Conservation (phyloP, 75 land plant species). For the Larix kaempferi region DNA sequence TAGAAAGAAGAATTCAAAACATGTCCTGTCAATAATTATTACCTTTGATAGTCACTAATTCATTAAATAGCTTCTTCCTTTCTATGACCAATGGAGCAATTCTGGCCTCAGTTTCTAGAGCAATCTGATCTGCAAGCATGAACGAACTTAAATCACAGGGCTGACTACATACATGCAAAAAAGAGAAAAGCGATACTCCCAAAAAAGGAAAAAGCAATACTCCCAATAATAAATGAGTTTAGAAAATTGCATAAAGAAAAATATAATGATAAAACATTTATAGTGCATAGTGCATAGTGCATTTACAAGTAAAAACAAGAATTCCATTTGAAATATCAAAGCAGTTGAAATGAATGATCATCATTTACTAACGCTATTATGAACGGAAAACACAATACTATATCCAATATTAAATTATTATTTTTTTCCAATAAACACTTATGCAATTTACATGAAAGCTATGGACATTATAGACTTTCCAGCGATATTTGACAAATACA, state of each 20-base stretch:
- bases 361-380: too few species aligned
- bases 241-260: neutral
- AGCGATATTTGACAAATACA: too few species aligned
- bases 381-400: too few species aligned
- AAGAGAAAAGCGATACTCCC: neutral
- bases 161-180: neutral
- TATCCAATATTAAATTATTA: too few species aligned
- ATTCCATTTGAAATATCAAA: neutral
- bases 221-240: neutral
- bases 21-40: neutral
- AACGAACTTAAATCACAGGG: neutral
- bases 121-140: conserved; percentile 68
- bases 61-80: conserved; percentile 90
- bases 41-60: conserved; percentile 87
- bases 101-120: conserved; percentile 75
- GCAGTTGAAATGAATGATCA: too few species aligned
- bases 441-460: too few species aligned
- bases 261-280: neutral
- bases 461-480: too few species aligned
- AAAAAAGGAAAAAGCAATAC: neutral
- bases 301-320: neutral
- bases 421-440: too few species aligned
- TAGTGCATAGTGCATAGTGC: neutral
- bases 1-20: neutral
- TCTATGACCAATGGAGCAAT: conserved; percentile 71